Evolutionary conservation across 768 basidiomycete genomes (phyloP).

Genomic region (Cubamyces sp.): DNA sequence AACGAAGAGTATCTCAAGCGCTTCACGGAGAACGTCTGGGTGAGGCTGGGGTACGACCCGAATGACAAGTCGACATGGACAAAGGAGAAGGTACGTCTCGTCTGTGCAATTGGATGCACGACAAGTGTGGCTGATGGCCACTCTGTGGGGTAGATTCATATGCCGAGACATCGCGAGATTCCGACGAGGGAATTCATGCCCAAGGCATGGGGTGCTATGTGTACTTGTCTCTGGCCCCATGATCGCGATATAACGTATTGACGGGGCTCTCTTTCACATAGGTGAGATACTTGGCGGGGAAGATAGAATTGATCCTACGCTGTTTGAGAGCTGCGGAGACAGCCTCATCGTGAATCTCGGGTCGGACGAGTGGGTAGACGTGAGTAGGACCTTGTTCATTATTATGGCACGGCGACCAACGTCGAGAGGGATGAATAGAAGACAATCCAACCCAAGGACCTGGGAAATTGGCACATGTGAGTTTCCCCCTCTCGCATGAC

Average conservation of each 20-base stretch:
- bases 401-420: not conserved
- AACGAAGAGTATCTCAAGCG: conserved; percentile 33
- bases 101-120: not conserved
- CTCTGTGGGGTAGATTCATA: conserved; percentile 29
- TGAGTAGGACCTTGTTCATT: conserved; percentile 3
- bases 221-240: conserved; percentile 1
- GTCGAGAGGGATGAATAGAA: conserved; percentile 4
- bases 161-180: conserved; percentile 37
- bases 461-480: conserved; percentile 43
- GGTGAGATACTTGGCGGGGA: conserved; percentile 43
- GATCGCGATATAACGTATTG: not conserved
- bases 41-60: conserved; percentile 38
- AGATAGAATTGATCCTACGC: conserved; percentile 37
- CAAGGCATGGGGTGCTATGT: conserved; percentile 31
- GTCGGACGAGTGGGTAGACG: conserved; percentile 32
- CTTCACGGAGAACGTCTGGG: conserved; percentile 41
- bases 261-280: conserved; percentile 2
- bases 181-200: conserved; percentile 36
- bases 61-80: conserved; percentile 42
- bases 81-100: conserved; percentile 29
- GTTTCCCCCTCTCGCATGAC: not conserved
- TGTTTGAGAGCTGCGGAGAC: conserved; percentile 36
- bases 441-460: conserved; percentile 33
- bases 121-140: not conserved
- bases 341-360: conserved; percentile 45